Base-by-base conservation (phyloP, 139 green algal species). In the Asterochloris sp. region DNA sequence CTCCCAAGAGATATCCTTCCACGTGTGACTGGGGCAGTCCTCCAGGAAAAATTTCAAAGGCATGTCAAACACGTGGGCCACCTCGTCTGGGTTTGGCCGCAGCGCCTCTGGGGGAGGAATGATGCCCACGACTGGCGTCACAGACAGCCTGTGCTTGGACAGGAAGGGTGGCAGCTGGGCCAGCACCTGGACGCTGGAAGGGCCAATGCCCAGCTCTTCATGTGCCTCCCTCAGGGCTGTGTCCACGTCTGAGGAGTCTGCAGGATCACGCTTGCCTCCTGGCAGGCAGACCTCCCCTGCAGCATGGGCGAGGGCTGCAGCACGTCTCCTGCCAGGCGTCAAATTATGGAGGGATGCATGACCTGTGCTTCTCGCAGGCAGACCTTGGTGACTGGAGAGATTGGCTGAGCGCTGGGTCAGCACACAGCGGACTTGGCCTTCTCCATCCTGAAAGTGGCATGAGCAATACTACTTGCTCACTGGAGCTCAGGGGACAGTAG, bases 261-360 rank as follows among this genome's bases (percentile, higher is more conserved):
- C 83, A 0, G 78, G 69, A 66, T 96, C 93, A 0, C 89, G 81
- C 82, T 95, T 96, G 38, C 93, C 93, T 29, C 93, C 93, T 1
- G 93, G 92, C n/a, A 95, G 87, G 77, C 89, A 93, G 4, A 95
- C 90, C 86, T 96, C 92, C 15, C 90, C 90, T 87, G 84, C 62
- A 84, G 38, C 78, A 83, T 13, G 11, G 21, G 60, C n/a, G 29
- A 77, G 80, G 38, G 21, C 78, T 14, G 71, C 68, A 62, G 54
- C 23, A 9, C 26, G 62, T 54, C 62, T 29, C 17, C 29, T n/a
- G 11, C 68, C 28, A 38, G 14, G 24, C 62, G 10, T 54, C 13
- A 62, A 54, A 2, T 12, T 28, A 29, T 9, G 2, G 2, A 83
- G n/a, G 69, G 61, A 76, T 76, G 26, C 17, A 17, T 19, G 6